phyloP scores from a whole-genome alignment of 139 green algal species.

The Trebouxia sp. region DNA sequence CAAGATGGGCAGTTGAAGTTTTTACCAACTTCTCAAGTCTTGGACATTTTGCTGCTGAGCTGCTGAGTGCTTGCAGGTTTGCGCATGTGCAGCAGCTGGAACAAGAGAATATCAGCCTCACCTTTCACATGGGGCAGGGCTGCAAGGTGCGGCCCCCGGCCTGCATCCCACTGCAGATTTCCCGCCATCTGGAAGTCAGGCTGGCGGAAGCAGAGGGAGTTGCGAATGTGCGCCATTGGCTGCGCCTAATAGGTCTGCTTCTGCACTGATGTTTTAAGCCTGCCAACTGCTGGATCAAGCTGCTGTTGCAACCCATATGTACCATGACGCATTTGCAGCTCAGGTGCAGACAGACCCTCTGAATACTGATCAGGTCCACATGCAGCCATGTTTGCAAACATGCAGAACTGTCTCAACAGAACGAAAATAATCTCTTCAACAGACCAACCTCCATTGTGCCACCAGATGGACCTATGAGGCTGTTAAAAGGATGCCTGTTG shows the following conservation, averaged over 20 bases:
- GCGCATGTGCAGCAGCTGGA: slow-evolving; percentile 28
- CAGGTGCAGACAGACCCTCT: too few relatives aligned
- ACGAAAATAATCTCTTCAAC: too few relatives aligned
- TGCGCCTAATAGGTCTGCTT: slow-evolving; percentile 47
- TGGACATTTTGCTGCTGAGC: too few relatives aligned
- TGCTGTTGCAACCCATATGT: background rate
- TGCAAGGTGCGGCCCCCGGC: background rate
- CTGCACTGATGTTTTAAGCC: too few relatives aligned
- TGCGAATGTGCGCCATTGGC: slow-evolving; percentile 53
- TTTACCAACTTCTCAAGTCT: too few relatives aligned
- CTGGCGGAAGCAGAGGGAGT: slow-evolving; percentile 47
- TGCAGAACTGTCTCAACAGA: too few relatives aligned
- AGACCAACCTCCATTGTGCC: too few relatives aligned
- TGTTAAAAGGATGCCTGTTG: too few relatives aligned
- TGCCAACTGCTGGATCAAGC: background rate
- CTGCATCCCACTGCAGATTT: slow-evolving; percentile 37
- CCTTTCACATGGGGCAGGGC: slow-evolving; percentile 2
- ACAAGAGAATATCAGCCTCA: background rate
- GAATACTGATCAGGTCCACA: too few relatives aligned
- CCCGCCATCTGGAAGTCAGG: slow-evolving; percentile 52
- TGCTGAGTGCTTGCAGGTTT: slow-evolving; percentile 27
- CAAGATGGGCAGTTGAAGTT: too few relatives aligned
- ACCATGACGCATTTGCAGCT: background rate
- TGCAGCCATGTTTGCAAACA: too few relatives aligned
- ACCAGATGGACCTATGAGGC: too few relatives aligned